Conservation (phyloP, 2,329 filamentous ascomycete genomes). For the Colletotrichum cuscutae region DNA sequence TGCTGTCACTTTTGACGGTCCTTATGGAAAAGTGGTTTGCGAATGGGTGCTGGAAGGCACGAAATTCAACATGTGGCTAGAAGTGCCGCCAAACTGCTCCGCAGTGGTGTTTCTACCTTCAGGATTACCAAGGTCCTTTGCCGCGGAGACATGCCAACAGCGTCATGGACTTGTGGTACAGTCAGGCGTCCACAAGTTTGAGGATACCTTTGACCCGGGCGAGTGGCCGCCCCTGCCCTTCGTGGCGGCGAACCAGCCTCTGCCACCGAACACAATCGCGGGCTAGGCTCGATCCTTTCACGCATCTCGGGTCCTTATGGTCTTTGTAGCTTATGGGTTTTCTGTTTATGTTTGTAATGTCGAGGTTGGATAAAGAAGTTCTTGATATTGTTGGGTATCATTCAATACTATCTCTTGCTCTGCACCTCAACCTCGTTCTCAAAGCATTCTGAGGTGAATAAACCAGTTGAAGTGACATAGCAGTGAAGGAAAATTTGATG, state of each 20-base stretch:
- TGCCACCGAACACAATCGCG: conserved; percentile 5
- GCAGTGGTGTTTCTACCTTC: conserved; percentile 23
- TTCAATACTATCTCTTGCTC: not conserved
- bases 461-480: not conserved
- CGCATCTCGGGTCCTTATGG: too few relatives aligned
- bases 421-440: not conserved
- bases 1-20: conserved; percentile 19
- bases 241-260: conserved; percentile 15
- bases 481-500: too few relatives aligned
- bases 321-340: too few relatives aligned
- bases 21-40: conserved; percentile 17
- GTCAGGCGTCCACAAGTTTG: conserved; percentile 22
- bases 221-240: conserved; percentile 22
- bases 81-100: conserved; percentile 19
- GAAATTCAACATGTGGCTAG: not conserved
- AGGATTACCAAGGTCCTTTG: conserved; percentile 1
- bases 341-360: not conserved
- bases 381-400: not conserved
- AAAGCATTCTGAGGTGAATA: not conserved
- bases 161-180: conserved; percentile 1
- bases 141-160: not conserved
- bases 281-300: not conserved
- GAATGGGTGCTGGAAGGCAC: not conserved
- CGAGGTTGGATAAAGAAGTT: not conserved
- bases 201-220: conserved; percentile 17